Conservation (phyloP, 2,329 filamentous ascomycete genomes). For the Emericellopsis cladophorae region DNA sequence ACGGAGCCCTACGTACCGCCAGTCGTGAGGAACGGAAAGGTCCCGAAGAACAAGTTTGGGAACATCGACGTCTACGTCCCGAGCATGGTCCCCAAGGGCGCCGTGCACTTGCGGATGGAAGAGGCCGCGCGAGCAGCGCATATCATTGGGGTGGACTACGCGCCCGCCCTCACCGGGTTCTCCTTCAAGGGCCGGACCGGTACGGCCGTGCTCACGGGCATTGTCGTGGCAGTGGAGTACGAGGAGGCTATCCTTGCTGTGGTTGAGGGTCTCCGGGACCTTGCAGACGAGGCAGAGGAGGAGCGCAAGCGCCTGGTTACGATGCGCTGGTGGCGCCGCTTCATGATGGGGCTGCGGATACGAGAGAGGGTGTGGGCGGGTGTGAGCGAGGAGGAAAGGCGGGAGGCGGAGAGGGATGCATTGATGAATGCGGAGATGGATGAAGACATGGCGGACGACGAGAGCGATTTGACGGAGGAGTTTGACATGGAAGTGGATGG, state of each 20-base stretch:
- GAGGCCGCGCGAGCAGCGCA: conserved; percentile 59
- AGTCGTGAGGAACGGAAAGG: conserved; percentile 57
- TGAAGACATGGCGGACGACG: conserved; percentile 18
- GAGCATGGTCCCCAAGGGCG: conserved; percentile 78
- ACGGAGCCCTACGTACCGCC: conserved; percentile 65
- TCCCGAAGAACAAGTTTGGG: conserved; percentile 86
- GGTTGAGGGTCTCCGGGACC: conserved; percentile 53
- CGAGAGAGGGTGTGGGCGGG: conserved; percentile 57
- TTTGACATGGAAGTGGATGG: conserved; percentile 27
- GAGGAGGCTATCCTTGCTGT: conserved; percentile 60
- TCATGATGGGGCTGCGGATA: conserved; percentile 67
- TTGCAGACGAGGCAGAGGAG: conserved; percentile 50
- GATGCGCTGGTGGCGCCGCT: conserved; percentile 52
- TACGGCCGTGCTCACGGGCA: conserved; percentile 69
- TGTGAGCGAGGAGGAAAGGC: conserved; percentile 33
- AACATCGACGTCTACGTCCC: conserved; percentile 91
- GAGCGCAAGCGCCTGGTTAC: conserved; percentile 63
- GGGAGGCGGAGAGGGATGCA: conserved; percentile 20
- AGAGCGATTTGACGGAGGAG: conserved; percentile 28
- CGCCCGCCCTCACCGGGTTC: conserved; percentile 83
- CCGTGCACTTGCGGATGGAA: conserved; percentile 52
- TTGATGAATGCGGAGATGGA: conserved; percentile 18
- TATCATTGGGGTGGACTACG: conserved; percentile 70
- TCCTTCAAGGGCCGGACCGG: conserved; percentile 76
- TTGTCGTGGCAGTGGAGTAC: conserved; percentile 62